Evolutionary conservation across 2,329 filamentous ascomycete species (phyloP).

Genomic region (Trichoderma simmonsii): DNA sequence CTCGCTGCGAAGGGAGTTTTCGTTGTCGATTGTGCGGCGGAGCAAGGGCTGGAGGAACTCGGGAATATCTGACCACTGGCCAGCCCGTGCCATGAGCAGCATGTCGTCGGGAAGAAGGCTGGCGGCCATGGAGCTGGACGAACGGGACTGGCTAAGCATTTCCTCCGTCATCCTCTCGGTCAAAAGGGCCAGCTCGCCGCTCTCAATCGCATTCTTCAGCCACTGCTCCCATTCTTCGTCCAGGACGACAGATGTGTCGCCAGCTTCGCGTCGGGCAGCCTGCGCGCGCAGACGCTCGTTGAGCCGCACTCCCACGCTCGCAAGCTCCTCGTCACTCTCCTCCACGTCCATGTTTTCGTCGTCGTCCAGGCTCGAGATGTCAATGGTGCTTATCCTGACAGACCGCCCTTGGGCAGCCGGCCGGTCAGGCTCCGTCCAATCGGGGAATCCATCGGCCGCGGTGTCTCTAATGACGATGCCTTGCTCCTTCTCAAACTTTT

Average conservation of each 20-base stretch:
- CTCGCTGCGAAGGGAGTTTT: conserved; percentile 26
- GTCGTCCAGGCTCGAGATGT: conserved; percentile 21
- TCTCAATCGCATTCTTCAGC: conserved; percentile 67
- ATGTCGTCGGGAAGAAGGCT: conserved; percentile 50
- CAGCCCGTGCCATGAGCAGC: conserved; percentile 53
- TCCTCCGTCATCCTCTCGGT: conserved; percentile 41
- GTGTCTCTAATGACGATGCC: conserved; percentile 68
- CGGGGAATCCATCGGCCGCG: conserved; percentile 63
- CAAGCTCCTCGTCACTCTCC: conserved; percentile 50
- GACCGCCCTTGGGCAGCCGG: conserved; percentile 19
- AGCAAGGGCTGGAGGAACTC: conserved; percentile 53
- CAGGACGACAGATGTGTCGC: conserved; percentile 55
- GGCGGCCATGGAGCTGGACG: conserved; percentile 28
- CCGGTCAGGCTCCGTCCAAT: conserved; percentile 45
- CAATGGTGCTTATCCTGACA: conserved; percentile 13
- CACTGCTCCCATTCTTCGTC: conserved; percentile 74
- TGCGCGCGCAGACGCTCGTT: conserved; percentile 65
- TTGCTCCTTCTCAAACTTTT: conserved; percentile 74
- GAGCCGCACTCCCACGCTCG: conserved; percentile 58
- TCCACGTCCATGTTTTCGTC: conserved; percentile 43
- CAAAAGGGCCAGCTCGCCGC: conserved; percentile 52
- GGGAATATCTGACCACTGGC: conserved; percentile 57
- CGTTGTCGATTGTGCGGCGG: conserved; percentile 44
- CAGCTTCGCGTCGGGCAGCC: conserved; percentile 60
- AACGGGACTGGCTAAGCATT: conserved; percentile 32